Percentiles rank a stretch among this genome's conserved stretches.
phyloP scores from a whole-genome alignment of 1,139 yeast species.

The Kodamaea arcana region DNA sequence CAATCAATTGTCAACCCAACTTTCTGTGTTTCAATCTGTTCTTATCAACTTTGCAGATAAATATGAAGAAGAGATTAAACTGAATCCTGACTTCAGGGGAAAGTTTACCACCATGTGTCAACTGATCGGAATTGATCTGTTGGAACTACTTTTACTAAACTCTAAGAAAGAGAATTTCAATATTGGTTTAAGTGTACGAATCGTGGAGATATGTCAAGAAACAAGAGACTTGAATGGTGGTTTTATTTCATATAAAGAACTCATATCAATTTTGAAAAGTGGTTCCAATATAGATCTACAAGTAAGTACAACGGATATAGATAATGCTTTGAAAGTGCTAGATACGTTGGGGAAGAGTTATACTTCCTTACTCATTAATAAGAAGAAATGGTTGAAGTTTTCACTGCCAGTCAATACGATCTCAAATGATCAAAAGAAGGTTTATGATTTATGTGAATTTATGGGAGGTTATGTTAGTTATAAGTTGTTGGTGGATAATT shows the following conservation, averaged over 20 bases:
- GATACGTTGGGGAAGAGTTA: slow-evolving; percentile 29
- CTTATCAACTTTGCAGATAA: slow-evolving; percentile 60
- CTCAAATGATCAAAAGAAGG: slow-evolving; percentile 59
- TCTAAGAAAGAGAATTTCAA: slow-evolving; percentile 38
- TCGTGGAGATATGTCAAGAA: slow-evolving; percentile 70
- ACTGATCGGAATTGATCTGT: slow-evolving; percentile 80
- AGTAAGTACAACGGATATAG: slow-evolving; percentile 45
- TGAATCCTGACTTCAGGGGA: slow-evolving; percentile 59
- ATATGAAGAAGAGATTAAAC: slow-evolving; percentile 58
- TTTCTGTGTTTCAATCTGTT: slow-evolving; percentile 59
- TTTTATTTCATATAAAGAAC: slow-evolving; percentile 59
- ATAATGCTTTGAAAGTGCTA: slow-evolving; percentile 50
- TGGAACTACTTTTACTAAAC: slow-evolving; percentile 42
- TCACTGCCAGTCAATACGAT: slow-evolving; percentile 30
- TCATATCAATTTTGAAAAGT: slow-evolving; percentile 28
- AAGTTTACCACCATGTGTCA: slow-evolving; percentile 74
- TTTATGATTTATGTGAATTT: slow-evolving; percentile 69
- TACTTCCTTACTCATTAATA: slow-evolving; percentile 29
- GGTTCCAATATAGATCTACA: slow-evolving; percentile 29
- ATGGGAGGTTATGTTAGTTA: slow-evolving; percentile 65
- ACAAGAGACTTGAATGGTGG: slow-evolving; percentile 80
- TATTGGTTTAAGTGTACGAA: slow-evolving; percentile 63
- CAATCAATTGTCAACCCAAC: slow-evolving; percentile 52
- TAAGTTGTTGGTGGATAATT: slow-evolving; percentile 62
- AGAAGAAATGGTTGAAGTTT: slow-evolving; percentile 39